A percentile compares a stretch with the other conserved stretches of the same genome.
Conservation (phyloP, 2,329 filamentous ascomycete species). For the Cladophialophora bantiana region DNA sequence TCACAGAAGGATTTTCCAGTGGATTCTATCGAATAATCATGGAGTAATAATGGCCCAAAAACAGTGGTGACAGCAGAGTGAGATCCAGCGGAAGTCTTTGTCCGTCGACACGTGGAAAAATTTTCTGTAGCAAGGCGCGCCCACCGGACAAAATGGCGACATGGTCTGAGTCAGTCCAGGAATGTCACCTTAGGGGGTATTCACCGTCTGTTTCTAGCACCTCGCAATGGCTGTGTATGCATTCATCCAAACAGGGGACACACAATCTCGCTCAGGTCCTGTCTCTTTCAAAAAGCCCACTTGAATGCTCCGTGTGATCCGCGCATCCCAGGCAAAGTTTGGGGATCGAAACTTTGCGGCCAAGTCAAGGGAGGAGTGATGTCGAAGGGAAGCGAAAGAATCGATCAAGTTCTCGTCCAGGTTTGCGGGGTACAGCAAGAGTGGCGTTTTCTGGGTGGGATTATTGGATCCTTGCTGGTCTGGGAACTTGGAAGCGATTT, state of each 20-base stretch:
- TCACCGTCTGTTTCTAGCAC: neutral
- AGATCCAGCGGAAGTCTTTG: slow-evolving; percentile 21
- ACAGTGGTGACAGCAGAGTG: neutral
- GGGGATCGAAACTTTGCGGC: neutral
- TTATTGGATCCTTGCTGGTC: slow-evolving; percentile 21
- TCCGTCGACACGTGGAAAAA: slow-evolving; percentile 31
- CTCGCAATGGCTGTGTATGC: neutral
- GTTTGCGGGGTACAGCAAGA: slow-evolving; percentile 35
- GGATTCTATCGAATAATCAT: slow-evolving; percentile 36
- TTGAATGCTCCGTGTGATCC: neutral
- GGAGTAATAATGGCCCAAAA: slow-evolving; percentile 29
- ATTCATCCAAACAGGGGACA: neutral
- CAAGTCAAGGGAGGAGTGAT: neutral
- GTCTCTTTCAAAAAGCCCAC: neutral
- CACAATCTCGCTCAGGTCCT: neutral
- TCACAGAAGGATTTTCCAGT: slow-evolving; percentile 17
- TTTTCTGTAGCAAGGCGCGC: slow-evolving; percentile 18
- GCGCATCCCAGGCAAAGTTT: neutral
- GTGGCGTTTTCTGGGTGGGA: slow-evolving; percentile 17
- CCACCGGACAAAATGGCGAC: slow-evolving; percentile 18
- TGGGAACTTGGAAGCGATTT: slow-evolving; percentile 2
- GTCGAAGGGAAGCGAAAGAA: neutral
- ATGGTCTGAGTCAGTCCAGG: slow-evolving; percentile 26
- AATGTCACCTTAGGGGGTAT: slow-evolving; percentile 27
- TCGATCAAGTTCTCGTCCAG: slow-evolving; percentile 7